Conservation (phyloP, 176 grass and related monocot genomes). For the Cenchrus americanus region DNA sequence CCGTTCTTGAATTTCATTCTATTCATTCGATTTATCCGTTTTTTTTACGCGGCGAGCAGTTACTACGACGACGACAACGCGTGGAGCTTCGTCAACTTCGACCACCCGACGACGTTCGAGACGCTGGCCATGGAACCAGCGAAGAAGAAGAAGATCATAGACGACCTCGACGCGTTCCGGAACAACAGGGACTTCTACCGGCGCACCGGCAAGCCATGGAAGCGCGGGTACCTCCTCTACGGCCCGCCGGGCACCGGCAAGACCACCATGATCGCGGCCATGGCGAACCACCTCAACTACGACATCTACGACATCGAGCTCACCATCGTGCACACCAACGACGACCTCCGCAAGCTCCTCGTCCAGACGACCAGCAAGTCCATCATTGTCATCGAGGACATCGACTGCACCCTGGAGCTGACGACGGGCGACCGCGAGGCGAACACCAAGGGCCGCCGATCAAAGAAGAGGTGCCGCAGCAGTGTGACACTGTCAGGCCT, state of each 20-base stretch:
- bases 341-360: conserved; percentile 37
- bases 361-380: conserved; percentile 61
- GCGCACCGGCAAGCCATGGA: conserved; percentile 54
- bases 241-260: conserved; percentile 57
- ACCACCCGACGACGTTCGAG: conserved; percentile 54
- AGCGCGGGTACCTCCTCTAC: conserved; percentile 54
- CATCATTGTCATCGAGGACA: conserved; percentile 72
- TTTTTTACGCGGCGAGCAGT: background rate
- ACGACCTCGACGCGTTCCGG: conserved; percentile 55
- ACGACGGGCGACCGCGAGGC: too few relatives aligned
- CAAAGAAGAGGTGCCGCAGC: background rate
- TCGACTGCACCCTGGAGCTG: conserved; percentile 49
- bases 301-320: conserved; percentile 65
- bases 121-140: conserved; percentile 53
- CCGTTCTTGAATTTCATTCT: too few relatives aligned
- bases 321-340: conserved; percentile 45
- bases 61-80: background rate
- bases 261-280: conserved; percentile 55
- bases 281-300: conserved; percentile 57
- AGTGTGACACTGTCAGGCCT: conserved; percentile 31
- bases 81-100: conserved; percentile 49
- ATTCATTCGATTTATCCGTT: background rate
- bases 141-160: conserved; percentile 49
- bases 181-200: conserved; percentile 25
- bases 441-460: background rate